Percentiles rank a stretch among this genome's conserved stretches.
Evolutionary conservation across 352 stramenopile genomes (phyloP).

Genomic region (Pythium scleroteichum): DNA sequence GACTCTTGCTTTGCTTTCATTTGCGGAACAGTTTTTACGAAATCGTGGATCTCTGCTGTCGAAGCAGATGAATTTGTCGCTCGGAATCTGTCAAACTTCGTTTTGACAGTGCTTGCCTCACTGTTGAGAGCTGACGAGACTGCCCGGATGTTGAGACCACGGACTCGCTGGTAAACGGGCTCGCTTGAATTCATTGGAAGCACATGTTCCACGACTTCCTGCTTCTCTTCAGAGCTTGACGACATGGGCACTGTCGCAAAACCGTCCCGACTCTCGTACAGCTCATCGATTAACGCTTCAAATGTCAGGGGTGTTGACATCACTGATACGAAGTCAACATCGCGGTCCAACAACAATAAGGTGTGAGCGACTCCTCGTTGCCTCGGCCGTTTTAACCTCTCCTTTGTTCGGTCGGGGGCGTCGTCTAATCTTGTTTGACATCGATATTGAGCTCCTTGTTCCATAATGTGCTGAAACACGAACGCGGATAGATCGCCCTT

Average conservation of each 20-base stretch:
- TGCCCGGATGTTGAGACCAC: conserved; percentile 60
- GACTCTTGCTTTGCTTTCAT: conserved; percentile 59
- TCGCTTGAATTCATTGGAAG: conserved; percentile 58
- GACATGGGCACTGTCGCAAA: conserved; percentile 35
- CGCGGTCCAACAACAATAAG: conserved; percentile 72
- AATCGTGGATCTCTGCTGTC: conserved; percentile 65
- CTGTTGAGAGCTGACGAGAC: conserved; percentile 52
- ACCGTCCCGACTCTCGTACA: conserved; percentile 63
- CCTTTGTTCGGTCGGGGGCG: neutral
- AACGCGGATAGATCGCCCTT: conserved; percentile 75
- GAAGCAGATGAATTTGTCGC: conserved; percentile 40
- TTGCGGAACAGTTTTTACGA: conserved; percentile 63
- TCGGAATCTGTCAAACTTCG: conserved; percentile 59
- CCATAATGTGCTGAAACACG: conserved; percentile 66
- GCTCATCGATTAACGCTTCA: conserved; percentile 65
- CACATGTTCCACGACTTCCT: neutral
- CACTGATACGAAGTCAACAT: conserved; percentile 65
- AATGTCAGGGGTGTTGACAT: conserved; percentile 74
- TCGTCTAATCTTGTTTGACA: neutral
- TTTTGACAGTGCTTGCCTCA: conserved; percentile 52
- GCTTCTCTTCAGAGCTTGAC: neutral
- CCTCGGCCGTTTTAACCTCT: conserved; percentile 3
- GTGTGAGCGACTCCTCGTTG: conserved; percentile 33
- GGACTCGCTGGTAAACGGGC: conserved; percentile 54
- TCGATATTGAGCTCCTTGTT: conserved; percentile 19